Evolutionary conservation across 164 flowering plant species (phyloP).

Genomic region (Chimonanthus salicifolius): DNA sequence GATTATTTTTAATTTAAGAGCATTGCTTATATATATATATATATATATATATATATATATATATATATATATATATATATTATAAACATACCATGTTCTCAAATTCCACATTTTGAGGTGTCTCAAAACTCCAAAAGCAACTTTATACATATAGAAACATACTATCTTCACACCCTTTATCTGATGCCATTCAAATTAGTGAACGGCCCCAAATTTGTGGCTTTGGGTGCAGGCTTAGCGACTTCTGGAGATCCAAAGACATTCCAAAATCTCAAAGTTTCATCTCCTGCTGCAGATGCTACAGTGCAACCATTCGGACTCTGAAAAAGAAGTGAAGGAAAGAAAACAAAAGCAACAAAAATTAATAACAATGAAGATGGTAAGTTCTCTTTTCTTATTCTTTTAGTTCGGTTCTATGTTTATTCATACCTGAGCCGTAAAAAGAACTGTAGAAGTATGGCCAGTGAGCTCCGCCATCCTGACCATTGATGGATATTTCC

Average conservation of each 20-base stretch:
- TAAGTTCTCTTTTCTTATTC: not conserved
- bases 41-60: no score
- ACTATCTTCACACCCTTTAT: not conserved
- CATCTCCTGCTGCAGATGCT: constrained; percentile 44
- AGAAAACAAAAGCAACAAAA: not conserved
- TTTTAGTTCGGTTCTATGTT: no score
- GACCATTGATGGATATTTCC: constrained; percentile 71
- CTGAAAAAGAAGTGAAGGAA: constrained; percentile 15
- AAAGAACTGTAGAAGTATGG: constrained; percentile 58
- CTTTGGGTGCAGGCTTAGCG: constrained; percentile 25
- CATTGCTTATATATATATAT: no score
- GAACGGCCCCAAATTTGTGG: constrained; percentile 37
- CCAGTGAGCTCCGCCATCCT: constrained; percentile 58
- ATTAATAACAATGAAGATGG: not conserved
- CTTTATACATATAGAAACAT: not conserved
- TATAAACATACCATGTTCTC: no score
- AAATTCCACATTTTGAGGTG: no score
- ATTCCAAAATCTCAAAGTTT: constrained; percentile 47
- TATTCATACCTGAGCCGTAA: constrained; percentile 46
- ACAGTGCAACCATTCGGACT: constrained; percentile 62
- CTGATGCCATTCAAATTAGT: constrained; percentile 36
- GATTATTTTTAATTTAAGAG: no score
- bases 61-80: no score
- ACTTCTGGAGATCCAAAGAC: constrained; percentile 42
- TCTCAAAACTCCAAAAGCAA: not conserved